Conservation (phyloP, 495 filamentous ascomycete species). For the Podospora fimiseda region DNA sequence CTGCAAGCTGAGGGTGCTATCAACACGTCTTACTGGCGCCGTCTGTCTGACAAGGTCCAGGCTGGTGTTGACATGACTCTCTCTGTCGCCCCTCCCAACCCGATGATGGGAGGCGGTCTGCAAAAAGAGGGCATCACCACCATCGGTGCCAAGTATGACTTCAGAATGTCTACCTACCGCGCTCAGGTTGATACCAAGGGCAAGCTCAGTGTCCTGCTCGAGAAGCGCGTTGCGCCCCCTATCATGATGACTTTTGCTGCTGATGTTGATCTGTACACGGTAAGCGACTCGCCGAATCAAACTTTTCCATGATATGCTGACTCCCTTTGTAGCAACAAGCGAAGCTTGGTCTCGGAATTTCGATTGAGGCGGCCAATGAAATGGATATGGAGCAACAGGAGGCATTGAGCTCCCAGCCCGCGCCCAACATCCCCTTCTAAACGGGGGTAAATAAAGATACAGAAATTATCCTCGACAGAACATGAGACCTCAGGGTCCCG, state of each 20-base stretch:
- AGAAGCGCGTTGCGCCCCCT: slow-evolving; percentile 88
- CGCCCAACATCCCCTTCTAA: slow-evolving; percentile 55
- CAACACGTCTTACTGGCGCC: slow-evolving; percentile 91
- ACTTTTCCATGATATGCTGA: slow-evolving; percentile 16
- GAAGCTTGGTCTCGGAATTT: slow-evolving; percentile 90
- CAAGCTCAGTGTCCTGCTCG: slow-evolving; percentile 83
- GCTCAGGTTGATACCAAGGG: slow-evolving; percentile 93
- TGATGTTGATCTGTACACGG: slow-evolving; percentile 94
- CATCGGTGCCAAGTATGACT: slow-evolving; percentile 96
- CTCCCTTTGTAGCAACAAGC: slow-evolving; percentile 66
- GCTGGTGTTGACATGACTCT: slow-evolving; percentile 94
- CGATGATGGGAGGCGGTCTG: slow-evolving; percentile 62
- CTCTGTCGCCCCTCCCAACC: slow-evolving; percentile 62
- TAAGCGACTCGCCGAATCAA: slow-evolving; percentile 40
- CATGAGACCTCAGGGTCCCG: slow-evolving; percentile 1
- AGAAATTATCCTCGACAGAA: background rate
- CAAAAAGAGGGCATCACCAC: slow-evolving; percentile 83
- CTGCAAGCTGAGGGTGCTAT: slow-evolving; percentile 76
- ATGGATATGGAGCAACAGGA: slow-evolving; percentile 93
- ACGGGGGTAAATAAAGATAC: slow-evolving; percentile 2
- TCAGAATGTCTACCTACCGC: slow-evolving; percentile 87
- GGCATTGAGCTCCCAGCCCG: slow-evolving; percentile 36
- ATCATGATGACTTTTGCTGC: slow-evolving; percentile 91
- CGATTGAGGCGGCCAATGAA: slow-evolving; percentile 82
- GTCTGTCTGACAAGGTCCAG: slow-evolving; percentile 89